Base-by-base conservation (phyloP, 805 yeast species). In the Ogataea sp. region DNA sequence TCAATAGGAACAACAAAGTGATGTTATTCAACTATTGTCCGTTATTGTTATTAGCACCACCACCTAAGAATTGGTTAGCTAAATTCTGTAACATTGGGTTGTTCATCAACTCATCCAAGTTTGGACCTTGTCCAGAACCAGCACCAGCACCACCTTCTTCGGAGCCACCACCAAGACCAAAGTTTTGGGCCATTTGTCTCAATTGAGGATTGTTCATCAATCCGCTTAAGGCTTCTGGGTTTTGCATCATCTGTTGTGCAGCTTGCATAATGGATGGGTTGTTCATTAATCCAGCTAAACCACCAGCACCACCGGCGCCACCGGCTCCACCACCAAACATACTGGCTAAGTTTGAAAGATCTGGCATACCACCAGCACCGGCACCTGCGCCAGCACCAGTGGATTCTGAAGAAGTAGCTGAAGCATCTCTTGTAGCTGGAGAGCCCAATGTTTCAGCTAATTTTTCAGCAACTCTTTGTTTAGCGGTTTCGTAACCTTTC, bases 251-350 rank as follows among this genome's bases (percentile, higher is more conserved):
- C 55, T 75, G 74, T 62, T 83, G 89, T 33, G 95, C 95, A 59
- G 88, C 88, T 61, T 81, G 83, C 82, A 82, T 82, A 44, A 90
- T 61, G 62, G 81, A 90, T n/a, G 98, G 98, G 62, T 89, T 88
- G 62, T 73, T 79, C 80, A 89, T 71, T 65, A 89, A 60, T 24
- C 79, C 75, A 36, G 77, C 68, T 41, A 87, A 67, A 39, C 75
- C 77, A 36, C 67, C 61, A 21, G 57, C 67, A 44, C 71, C 71
- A 45, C 83, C 81, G 68, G 77, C 79, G 21, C 85, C 85, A 27
- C 85, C 90, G 27, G 75, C 76, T 39, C 77, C 78, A 37, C 70
- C 65, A 30, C 85, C 86, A 45, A 83, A 67, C 79, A 82, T 68
- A 15, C 62, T 55, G 8, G 68, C 68, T 18, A 71, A 58, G 26